Evolutionary conservation across 306 rosid genomes (phyloP).

Genomic region (Medicago truncatula): MtrunA17r5.0-ANR NC_053047.1:37920001-37920500

Average conservation of each 20-base stretch:
- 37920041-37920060: neutral
- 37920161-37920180: neutral
- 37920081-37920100: neutral
- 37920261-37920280: neutral
- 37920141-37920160: neutral
- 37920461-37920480: neutral
- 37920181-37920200: neutral
- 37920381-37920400: neutral
- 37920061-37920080: neutral
- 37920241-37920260: neutral
- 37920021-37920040: constrained; percentile 5
- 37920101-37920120: neutral
- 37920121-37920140: neutral
- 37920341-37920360: neutral
- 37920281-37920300: neutral
- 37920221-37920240: neutral
- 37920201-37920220: constrained; percentile 4
- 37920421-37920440: neutral
- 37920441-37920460: too few relatives aligned
- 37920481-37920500: neutral
- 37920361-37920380: neutral
- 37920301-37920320: neutral
- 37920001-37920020: neutral
- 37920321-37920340: too few relatives aligned
- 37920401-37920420: neutral